Evolutionary conservation across 768 basidiomycete genomes (phyloP).

Genomic region (Crassisporium funariophilum): DNA sequence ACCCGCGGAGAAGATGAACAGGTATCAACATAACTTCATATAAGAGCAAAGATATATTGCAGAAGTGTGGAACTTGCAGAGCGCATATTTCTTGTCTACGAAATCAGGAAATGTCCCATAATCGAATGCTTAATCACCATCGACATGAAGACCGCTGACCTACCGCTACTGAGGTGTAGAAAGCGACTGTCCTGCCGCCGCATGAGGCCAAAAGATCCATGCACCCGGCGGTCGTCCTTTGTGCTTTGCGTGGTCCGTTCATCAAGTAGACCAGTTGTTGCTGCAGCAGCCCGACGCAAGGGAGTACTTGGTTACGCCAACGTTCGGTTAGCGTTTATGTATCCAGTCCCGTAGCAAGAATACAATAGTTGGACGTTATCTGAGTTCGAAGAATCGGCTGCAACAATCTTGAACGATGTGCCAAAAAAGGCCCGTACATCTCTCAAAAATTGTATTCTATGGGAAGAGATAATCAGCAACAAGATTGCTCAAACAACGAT

Average conservation of each 20-base stretch:
- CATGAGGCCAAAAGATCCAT: too few species aligned
- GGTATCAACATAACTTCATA: not conserved
- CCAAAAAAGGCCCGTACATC: conserved; percentile 85
- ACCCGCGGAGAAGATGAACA: conserved; percentile 10
- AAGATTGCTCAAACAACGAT: not conserved
- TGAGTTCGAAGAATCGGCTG: conserved; percentile 54
- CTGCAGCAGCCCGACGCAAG: conserved; percentile 3
- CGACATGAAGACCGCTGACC: too few species aligned
- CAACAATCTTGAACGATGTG: conserved; percentile 88
- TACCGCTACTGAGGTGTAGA: too few species aligned
- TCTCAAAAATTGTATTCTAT: conserved; percentile 87
- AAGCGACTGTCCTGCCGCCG: too few species aligned
- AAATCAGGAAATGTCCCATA: too few species aligned
- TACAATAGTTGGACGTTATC: conserved; percentile 67
- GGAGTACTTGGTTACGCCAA: conserved; percentile 54
- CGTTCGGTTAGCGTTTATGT: conserved; percentile 83
- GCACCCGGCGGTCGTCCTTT: too few species aligned
- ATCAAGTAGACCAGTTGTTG: too few species aligned
- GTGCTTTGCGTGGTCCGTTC: too few species aligned
- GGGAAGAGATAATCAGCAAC: conserved; percentile 10
- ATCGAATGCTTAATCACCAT: too few species aligned
- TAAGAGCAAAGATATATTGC: too few species aligned
- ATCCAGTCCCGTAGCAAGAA: conserved; percentile 92
- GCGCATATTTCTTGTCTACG: too few species aligned
- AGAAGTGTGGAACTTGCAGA: too few species aligned